A percentile compares a stretch with the other conserved stretches of the same genome.
Conservation (phyloP, 2,329 filamentous ascomycete species). For the Phaeoacremonium minimum region DNA sequence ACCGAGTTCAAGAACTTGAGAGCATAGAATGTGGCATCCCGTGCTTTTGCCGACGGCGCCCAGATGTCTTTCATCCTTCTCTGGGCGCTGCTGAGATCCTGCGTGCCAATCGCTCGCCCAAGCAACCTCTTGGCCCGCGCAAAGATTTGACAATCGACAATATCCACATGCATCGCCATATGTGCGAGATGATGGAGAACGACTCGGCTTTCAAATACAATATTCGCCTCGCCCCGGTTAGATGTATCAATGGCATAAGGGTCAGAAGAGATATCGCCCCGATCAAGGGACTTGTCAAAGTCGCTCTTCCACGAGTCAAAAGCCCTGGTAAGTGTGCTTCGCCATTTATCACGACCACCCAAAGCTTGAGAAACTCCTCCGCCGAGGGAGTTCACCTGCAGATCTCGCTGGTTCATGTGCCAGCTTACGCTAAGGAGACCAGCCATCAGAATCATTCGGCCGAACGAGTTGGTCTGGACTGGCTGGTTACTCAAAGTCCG, state of each 20-base stretch:
- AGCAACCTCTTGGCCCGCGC: conserved; percentile 81
- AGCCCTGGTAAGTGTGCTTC: conserved; percentile 75
- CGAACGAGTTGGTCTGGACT: conserved; percentile 90
- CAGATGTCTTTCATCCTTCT: conserved; percentile 83
- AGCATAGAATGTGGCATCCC: conserved; percentile 90
- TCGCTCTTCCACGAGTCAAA: conserved; percentile 94
- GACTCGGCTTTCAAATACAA: conserved; percentile 80
- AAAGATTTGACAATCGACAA: conserved; percentile 96
- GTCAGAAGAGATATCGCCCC: conserved; percentile 45
- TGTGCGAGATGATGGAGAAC: conserved; percentile 92
- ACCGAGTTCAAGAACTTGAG: conserved; percentile 86
- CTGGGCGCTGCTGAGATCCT: conserved; percentile 76
- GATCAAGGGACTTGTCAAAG: conserved; percentile 78
- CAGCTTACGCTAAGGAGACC: conserved; percentile 90
- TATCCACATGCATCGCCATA: conserved; percentile 96
- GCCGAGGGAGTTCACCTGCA: conserved; percentile 83
- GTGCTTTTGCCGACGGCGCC: conserved; percentile 82
- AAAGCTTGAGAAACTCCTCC: conserved; percentile 69
- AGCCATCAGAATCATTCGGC: conserved; percentile 88
- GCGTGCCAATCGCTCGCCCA: conserved; percentile 76
- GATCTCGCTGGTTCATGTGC: conserved; percentile 95
- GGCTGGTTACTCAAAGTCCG: conserved; percentile 79
- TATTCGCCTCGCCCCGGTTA: conserved; percentile 59
- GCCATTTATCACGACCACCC: conserved; percentile 88
- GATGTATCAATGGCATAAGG: conserved; percentile 50